Conservation (phyloP, 768 basidiomycete species). For the Rickenella mellea region DNA sequence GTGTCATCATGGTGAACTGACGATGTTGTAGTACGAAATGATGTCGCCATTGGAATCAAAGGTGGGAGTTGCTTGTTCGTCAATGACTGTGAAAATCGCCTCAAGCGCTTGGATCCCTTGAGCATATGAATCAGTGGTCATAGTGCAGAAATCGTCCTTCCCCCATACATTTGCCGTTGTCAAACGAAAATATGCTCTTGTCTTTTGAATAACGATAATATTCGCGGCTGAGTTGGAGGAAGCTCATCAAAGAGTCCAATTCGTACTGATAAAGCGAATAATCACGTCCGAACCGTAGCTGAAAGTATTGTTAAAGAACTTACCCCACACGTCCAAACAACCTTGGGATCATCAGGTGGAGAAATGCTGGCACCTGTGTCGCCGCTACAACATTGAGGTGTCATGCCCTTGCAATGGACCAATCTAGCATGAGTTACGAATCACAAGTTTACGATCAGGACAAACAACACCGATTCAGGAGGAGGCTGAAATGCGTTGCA, state of each 20-base stretch:
- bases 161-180: background rate
- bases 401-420: background rate
- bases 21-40: background rate
- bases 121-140: background rate
- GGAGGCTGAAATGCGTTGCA: slow-evolving; percentile 1
- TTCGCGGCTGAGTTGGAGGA: background rate
- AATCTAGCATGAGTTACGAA: background rate
- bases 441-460: background rate
- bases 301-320: background rate
- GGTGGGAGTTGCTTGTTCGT: background rate
- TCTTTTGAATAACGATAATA: background rate
- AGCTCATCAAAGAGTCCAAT: background rate
- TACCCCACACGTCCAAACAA: background rate
- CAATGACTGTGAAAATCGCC: background rate
- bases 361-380: background rate
- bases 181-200: background rate
- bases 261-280: background rate
- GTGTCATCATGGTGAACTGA: background rate
- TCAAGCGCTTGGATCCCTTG: background rate
- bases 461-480: background rate
- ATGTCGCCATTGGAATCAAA: background rate
- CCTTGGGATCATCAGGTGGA: background rate
- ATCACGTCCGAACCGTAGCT: background rate
- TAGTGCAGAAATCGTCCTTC: background rate
- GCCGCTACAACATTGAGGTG: background rate